Percentiles rank a stretch among this genome's conserved stretches.
Conservation (phyloP, 2,329 filamentous ascomycete genomes). For the Geoglossum cookeanum region DNA sequence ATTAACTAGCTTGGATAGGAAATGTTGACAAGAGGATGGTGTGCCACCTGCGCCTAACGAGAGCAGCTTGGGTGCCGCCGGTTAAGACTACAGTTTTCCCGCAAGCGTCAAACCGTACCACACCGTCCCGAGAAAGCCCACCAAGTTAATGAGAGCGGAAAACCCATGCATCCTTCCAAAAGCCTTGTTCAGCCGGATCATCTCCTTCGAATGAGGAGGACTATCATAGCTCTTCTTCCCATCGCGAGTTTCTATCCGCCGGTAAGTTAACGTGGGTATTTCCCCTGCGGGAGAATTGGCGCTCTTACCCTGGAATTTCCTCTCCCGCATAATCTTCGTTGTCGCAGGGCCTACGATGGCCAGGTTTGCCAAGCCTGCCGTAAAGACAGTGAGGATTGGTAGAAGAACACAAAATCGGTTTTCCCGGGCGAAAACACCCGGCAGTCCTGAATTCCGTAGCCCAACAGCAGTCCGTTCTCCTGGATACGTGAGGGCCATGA, state of each 20-base stretch:
- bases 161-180: slow-evolving; percentile 68
- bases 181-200: slow-evolving; percentile 58
- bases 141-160: slow-evolving; percentile 61
- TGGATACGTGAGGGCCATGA: slow-evolving; percentile 66
- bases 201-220: slow-evolving; percentile 65
- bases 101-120: slow-evolving; percentile 64
- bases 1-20: too few species aligned
- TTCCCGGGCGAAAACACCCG: slow-evolving; percentile 37
- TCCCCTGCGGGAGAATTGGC: background rate
- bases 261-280: background rate
- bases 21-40: too few species aligned
- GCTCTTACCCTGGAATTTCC: slow-evolving; percentile 56
- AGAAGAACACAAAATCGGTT: slow-evolving; percentile 46
- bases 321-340: slow-evolving; percentile 50
- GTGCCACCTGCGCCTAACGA: too few species aligned
- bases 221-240: slow-evolving; percentile 72
- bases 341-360: slow-evolving; percentile 56
- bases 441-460: slow-evolving; percentile 24
- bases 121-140: slow-evolving; percentile 47
- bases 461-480: slow-evolving; percentile 27
- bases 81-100: slow-evolving; percentile 31
- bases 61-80: too few species aligned
- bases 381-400: slow-evolving; percentile 50
- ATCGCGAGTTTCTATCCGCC: slow-evolving; percentile 52
- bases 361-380: slow-evolving; percentile 53